Conservation (phyloP, 2,329 filamentous ascomycete species). For the Apiospora arundinis region DNA sequence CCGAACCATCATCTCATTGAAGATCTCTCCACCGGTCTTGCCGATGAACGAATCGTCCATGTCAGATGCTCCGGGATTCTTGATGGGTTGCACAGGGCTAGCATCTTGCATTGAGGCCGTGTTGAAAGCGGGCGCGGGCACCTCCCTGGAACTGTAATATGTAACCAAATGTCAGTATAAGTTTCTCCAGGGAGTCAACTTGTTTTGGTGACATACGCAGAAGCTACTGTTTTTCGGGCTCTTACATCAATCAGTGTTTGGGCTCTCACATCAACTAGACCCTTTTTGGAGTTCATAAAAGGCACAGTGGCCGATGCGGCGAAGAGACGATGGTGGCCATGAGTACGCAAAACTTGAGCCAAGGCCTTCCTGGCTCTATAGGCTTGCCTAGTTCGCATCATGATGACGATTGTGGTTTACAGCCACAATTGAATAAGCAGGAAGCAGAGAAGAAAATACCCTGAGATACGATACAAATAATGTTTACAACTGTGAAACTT, state of each 20-base stretch:
- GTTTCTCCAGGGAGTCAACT: slow-evolving; percentile 5
- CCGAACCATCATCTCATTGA: slow-evolving; percentile 98
- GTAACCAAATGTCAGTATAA: slow-evolving; percentile 10
- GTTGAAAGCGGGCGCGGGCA: slow-evolving; percentile 69
- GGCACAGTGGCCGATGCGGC: slow-evolving; percentile 47
- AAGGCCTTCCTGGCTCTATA: slow-evolving; percentile 54
- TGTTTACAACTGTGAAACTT: background rate
- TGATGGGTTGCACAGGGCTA: slow-evolving; percentile 73
- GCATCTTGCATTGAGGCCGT: slow-evolving; percentile 48
- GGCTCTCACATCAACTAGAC: slow-evolving; percentile 50
- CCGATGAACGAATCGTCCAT: slow-evolving; percentile 95
- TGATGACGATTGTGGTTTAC: slow-evolving; percentile 36
- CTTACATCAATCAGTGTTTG: too few species aligned
- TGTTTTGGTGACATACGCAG: slow-evolving; percentile 58
- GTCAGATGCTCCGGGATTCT: slow-evolving; percentile 63
- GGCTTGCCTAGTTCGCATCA: slow-evolving; percentile 58
- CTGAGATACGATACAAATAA: background rate
- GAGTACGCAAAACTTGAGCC: slow-evolving; percentile 43
- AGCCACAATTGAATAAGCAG: background rate
- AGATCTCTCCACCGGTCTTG: slow-evolving; percentile 94
- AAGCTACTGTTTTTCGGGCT: slow-evolving; percentile 55
- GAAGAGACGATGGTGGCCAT: slow-evolving; percentile 43
- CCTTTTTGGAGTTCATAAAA: slow-evolving; percentile 44
- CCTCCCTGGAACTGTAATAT: slow-evolving; percentile 51
- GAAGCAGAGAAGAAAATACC: background rate